These are phyloP conservation scores for Fraxinus latifolia DNA, from an alignment of 305 asterid species.

Conservation along the genomic window DNA sequence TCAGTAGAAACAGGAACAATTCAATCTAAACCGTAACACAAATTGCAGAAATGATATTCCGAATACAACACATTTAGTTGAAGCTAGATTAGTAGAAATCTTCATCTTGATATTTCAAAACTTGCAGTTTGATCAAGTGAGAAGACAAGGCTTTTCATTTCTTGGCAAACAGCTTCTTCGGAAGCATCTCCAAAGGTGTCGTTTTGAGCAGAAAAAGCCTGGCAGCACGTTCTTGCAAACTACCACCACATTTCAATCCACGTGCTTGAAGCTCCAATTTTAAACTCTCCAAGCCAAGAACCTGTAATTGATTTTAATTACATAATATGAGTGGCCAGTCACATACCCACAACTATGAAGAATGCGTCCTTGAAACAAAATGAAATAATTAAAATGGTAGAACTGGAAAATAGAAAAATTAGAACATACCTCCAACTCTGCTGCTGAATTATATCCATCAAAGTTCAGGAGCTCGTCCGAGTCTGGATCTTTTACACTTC, in stretches of 20 bases:
- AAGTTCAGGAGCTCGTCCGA: constrained; percentile 53
- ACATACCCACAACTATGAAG: neutral
- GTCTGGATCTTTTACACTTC: constrained; percentile 22
- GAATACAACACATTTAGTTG: neutral
- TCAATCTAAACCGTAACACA: neutral
- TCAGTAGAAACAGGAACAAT: neutral
- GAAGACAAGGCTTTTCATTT: constrained; percentile 40
- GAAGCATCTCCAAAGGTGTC: constrained; percentile 75
- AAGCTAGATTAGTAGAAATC: neutral
- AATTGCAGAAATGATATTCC: neutral
- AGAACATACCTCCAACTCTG: constrained; percentile 62
- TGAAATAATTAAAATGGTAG: neutral
- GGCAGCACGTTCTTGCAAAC: constrained; percentile 78
- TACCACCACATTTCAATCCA: constrained; percentile 92
- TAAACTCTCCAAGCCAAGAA: constrained; percentile 72
- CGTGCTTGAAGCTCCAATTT: constrained; percentile 73
- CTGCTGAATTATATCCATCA: constrained; percentile 58
- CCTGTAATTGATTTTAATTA: constrained; percentile 35
- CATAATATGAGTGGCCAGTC: constrained; percentile 13
- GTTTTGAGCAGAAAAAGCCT: constrained; percentile 88
- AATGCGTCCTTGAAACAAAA: neutral
- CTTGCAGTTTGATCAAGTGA: constrained; percentile 1
- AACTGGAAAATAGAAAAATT: neutral
- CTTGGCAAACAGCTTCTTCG: constrained; percentile 83
- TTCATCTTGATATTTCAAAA: constrained; percentile 7